phyloP scores from a whole-genome alignment of 176 grass and related monocot genomes.

The Metroxylon sagu region DNA sequence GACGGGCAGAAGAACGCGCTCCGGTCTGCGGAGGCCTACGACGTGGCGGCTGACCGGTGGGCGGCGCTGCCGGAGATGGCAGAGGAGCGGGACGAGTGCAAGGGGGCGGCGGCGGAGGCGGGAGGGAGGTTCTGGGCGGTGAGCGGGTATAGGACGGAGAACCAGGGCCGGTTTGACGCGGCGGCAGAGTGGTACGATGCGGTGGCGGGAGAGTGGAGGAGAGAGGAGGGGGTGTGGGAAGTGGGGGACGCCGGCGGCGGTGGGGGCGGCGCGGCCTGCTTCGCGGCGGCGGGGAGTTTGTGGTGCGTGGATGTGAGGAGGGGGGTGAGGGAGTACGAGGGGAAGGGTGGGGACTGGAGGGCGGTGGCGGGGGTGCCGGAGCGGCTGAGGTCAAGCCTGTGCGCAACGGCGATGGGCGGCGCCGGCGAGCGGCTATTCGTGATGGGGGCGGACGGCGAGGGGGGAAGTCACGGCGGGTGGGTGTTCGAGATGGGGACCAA shows the following conservation, averaged over 20 bases:
- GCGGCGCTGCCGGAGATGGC: conserved; percentile 38
- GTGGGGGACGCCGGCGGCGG: background rate
- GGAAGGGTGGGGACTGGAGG: conserved; percentile 22
- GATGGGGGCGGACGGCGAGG: background rate
- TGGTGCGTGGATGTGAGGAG: conserved; percentile 34
- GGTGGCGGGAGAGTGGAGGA: conserved; percentile 15
- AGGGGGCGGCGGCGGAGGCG: conserved; percentile 2
- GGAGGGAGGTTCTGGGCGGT: conserved; percentile 23
- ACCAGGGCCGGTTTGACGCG: conserved; percentile 37
- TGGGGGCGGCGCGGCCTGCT: conserved; percentile 9
- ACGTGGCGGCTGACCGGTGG: conserved; percentile 29
- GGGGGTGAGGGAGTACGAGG: conserved; percentile 41
- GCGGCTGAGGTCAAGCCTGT: conserved; percentile 23
- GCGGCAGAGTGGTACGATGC: conserved; percentile 36
- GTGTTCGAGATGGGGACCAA: conserved; percentile 14
- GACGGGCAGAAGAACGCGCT: conserved; percentile 51
- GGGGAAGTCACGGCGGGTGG: conserved; percentile 7
- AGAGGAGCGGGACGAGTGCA: conserved; percentile 59
- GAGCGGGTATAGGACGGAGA: conserved; percentile 47
- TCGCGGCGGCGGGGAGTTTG: conserved; percentile 23
- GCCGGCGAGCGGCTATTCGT: conserved; percentile 14
- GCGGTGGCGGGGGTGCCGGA: conserved; percentile 30
- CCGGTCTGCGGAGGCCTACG: conserved; percentile 32
- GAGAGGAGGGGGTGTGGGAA: conserved; percentile 21
- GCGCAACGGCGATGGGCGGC: conserved; percentile 9